These are phyloP conservation scores for Hypomontagnella monticulosa DNA, from an alignment of 495 filamentous ascomycete species.

Conservation along the genomic window DNA sequence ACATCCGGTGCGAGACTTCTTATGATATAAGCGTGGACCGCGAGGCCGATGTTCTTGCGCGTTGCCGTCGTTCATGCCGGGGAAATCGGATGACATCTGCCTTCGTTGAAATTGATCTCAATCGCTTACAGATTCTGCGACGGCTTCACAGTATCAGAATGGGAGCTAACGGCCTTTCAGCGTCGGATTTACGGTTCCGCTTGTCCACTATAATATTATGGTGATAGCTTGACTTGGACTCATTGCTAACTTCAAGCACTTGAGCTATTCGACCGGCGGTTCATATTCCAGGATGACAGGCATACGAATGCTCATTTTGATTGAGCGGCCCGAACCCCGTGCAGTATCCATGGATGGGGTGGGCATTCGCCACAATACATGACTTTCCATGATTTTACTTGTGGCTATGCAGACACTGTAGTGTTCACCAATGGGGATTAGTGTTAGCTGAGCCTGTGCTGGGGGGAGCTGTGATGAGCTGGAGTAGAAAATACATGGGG, in stretches of 20 bases:
- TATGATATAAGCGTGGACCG: slow-evolving; percentile 48
- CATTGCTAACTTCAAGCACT: not conserved
- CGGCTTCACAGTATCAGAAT: not conserved
- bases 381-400: not conserved
- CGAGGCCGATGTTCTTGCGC: slow-evolving; percentile 37
- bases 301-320: slow-evolving; percentile 7
- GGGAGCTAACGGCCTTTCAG: not conserved
- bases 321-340: slow-evolving; percentile 18
- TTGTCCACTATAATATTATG: slow-evolving; percentile 10
- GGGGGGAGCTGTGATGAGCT: not conserved
- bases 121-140: not conserved
- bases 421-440: slow-evolving; percentile 1
- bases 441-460: slow-evolving; percentile 13
- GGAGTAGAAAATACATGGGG: slow-evolving; percentile 4
- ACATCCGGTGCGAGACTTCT: slow-evolving; percentile 50
- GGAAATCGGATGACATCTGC: not conserved
- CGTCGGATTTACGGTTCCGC: not conserved
- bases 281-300: slow-evolving; percentile 3
- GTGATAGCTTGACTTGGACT: not conserved
- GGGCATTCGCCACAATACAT: slow-evolving; percentile 30
- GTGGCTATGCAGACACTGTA: slow-evolving; percentile 14
- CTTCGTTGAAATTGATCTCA: not conserved
- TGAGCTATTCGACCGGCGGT: slow-evolving; percentile 16
- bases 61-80: slow-evolving; percentile 27
- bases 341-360: slow-evolving; percentile 17